These are phyloP conservation scores for Myxozyma lipomycoides DNA, from an alignment of 805 yeast genomes.

Conservation along the genomic window DNA sequence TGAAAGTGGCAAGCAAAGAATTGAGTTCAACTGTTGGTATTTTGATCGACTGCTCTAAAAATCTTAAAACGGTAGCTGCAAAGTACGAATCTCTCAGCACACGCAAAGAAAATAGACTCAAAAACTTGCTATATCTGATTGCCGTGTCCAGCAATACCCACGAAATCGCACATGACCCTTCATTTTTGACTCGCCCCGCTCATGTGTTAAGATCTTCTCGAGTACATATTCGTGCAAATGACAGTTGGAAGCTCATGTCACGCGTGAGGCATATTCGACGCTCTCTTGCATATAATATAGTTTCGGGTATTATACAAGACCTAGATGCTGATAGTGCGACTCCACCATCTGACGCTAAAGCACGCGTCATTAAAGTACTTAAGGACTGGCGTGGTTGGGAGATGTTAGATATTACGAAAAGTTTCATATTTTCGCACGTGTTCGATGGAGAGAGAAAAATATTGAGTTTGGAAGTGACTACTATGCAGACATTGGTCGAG, in stretches of 20 bases:
- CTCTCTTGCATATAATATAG: slow-evolving; percentile 47
- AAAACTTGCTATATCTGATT: slow-evolving; percentile 42
- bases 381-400: slow-evolving; percentile 92
- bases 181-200: slow-evolving; percentile 85
- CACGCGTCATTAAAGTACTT: slow-evolving; percentile 56
- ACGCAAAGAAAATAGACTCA: slow-evolving; percentile 14
- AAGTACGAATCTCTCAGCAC: slow-evolving; percentile 19
- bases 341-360: slow-evolving; percentile 49
- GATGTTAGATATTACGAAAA: slow-evolving; percentile 56
- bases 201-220: slow-evolving; percentile 66
- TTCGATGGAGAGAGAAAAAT: slow-evolving; percentile 40
- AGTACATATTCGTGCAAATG: slow-evolving; percentile 71
- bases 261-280: slow-evolving; percentile 70
- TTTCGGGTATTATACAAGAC: slow-evolving; percentile 39
- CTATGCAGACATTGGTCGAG: slow-evolving; percentile 31
- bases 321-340: slow-evolving; percentile 31
- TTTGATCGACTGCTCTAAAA: slow-evolving; percentile 15
- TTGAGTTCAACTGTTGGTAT: slow-evolving; percentile 34
- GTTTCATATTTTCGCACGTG: slow-evolving; percentile 51
- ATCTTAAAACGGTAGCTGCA: slow-evolving; percentile 31
- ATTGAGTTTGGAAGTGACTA: slow-evolving; percentile 7
- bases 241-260: slow-evolving; percentile 83
- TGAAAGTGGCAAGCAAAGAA: slow-evolving; percentile 37
- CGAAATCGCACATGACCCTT: slow-evolving; percentile 75
- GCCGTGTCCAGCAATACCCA: slow-evolving; percentile 48